A percentile compares a stretch with the other conserved stretches of the same genome.
Evolutionary conservation across 768 basidiomycete species (phyloP).

Genomic region (Phylloporus sp.): DNA sequence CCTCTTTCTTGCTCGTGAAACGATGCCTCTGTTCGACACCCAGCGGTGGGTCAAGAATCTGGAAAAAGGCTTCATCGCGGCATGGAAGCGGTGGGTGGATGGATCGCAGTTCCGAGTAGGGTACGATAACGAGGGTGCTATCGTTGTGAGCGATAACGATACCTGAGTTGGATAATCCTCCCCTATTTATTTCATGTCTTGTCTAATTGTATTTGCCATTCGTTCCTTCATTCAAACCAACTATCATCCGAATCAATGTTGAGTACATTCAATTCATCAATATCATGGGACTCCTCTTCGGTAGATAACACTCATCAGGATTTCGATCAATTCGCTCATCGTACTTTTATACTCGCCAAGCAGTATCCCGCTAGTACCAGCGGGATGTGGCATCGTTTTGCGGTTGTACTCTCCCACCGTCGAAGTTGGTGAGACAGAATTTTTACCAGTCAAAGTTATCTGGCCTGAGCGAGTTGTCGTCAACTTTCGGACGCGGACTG

Average conservation of each 20-base stretch:
- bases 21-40: slow-evolving; percentile 48
- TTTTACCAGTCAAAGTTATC: slow-evolving; percentile 11
- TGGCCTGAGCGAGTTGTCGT: slow-evolving; percentile 10
- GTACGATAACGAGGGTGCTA: slow-evolving; percentile 31
- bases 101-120: slow-evolving; percentile 34
- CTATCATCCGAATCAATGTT: too few relatives aligned
- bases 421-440: slow-evolving; percentile 1
- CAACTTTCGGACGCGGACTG: slow-evolving; percentile 18
- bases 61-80: slow-evolving; percentile 41
- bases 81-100: slow-evolving; percentile 48
- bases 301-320: background rate
- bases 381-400: slow-evolving; percentile 7
- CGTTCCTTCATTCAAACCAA: too few relatives aligned
- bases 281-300: too few relatives aligned
- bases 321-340: background rate
- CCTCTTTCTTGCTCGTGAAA: slow-evolving; percentile 40
- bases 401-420: slow-evolving; percentile 14
- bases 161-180: too few relatives aligned
- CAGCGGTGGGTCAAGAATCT: slow-evolving; percentile 43
- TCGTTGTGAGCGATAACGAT: slow-evolving; percentile 29
- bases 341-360: background rate
- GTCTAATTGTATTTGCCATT: too few relatives aligned
- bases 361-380: background rate
- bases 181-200: background rate
- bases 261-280: too few relatives aligned